Percentiles rank a stretch among this genome's conserved stretches.
Conservation (phyloP, 495 filamentous ascomycete species). For the Poronia punctata region DNA sequence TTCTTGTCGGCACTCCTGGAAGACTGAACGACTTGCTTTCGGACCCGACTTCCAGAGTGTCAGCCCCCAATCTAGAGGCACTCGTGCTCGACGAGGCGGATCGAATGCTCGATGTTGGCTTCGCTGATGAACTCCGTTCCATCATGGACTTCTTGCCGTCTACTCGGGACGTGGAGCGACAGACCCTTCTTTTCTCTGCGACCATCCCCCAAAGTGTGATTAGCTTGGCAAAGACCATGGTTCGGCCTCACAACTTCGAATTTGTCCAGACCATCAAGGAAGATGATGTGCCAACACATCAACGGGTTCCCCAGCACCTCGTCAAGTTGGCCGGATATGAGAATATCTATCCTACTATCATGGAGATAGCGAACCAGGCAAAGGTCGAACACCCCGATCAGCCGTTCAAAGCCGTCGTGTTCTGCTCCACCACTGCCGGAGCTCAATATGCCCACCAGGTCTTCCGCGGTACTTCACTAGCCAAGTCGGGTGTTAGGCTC, state of each 20-base stretch:
- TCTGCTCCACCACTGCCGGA: slow-evolving; percentile 71
- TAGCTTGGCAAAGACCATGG: slow-evolving; percentile 55
- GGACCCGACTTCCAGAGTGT: slow-evolving; percentile 57
- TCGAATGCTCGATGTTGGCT: slow-evolving; percentile 83
- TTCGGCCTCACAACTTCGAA: slow-evolving; percentile 55
- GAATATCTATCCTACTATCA: slow-evolving; percentile 66
- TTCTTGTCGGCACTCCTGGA: slow-evolving; percentile 87
- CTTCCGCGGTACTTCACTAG: slow-evolving; percentile 38
- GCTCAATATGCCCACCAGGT: slow-evolving; percentile 55
- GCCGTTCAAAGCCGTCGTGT: slow-evolving; percentile 93
- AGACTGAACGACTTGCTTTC: slow-evolving; percentile 78
- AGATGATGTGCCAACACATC: slow-evolving; percentile 77
- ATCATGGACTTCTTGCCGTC: slow-evolving; percentile 64
- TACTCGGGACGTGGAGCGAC: slow-evolving; percentile 53
- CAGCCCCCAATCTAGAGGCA: slow-evolving; percentile 64
- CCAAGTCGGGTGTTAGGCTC: slow-evolving; percentile 27
- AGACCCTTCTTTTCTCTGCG: slow-evolving; percentile 91
- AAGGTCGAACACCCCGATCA: slow-evolving; percentile 27
- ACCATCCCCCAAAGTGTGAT: slow-evolving; percentile 84
- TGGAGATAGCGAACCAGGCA: slow-evolving; percentile 64
- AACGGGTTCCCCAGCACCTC: slow-evolving; percentile 70
- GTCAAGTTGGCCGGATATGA: slow-evolving; percentile 59
- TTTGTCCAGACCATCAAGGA: slow-evolving; percentile 76
- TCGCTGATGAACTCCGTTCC: slow-evolving; percentile 64
- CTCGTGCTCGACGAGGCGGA: slow-evolving; percentile 94